A percentile compares a stretch with the other conserved stretches of the same genome.
phyloP scores from a whole-genome alignment of 2,329 filamentous ascomycete species.

The Gnomoniopsis sp. region DNA sequence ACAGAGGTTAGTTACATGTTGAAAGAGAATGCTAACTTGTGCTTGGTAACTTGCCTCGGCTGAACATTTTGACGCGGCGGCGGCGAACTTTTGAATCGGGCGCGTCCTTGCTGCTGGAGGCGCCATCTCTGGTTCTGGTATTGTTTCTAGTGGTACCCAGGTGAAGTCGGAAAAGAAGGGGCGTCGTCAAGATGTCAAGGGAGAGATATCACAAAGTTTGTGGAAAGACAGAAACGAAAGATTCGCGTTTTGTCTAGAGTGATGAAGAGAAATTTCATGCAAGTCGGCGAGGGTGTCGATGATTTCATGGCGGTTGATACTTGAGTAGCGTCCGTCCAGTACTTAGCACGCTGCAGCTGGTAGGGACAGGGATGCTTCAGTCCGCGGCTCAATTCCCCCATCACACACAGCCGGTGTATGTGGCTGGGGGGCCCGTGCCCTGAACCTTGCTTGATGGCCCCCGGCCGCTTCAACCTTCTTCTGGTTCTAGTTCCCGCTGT shows the following conservation, averaged over 20 bases:
- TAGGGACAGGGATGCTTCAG: not conserved
- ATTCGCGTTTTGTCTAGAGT: not conserved
- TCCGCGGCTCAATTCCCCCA: not conserved
- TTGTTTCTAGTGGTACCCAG: too few relatives aligned
- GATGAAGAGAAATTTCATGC: conserved; percentile 7
- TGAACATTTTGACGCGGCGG: conserved; percentile 53
- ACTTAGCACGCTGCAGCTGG: too few relatives aligned
- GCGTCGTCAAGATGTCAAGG: too few relatives aligned
- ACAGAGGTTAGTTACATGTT: not conserved
- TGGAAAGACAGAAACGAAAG: not conserved
- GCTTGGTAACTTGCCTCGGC: conserved; percentile 40
- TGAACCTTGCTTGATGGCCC: not conserved
- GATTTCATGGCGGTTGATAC: conserved; percentile 8
- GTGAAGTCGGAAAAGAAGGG: too few relatives aligned
- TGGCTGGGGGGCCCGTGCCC: not conserved
- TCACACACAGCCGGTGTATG: too few relatives aligned
- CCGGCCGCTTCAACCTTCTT: not conserved
- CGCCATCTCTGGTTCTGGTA: conserved; percentile 10
- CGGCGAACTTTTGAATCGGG: conserved; percentile 54
- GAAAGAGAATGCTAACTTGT: not conserved
- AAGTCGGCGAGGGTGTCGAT: not conserved
- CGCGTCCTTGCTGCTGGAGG: conserved; percentile 33
- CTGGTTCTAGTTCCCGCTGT: not conserved
- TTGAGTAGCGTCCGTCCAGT: too few relatives aligned
- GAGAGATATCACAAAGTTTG: not conserved